Percentiles rank a stretch among this genome's conserved stretches.
Conservation (phyloP, 1,284 basidiomycete genomes). For the Papiliotrema flavescens region DNA sequence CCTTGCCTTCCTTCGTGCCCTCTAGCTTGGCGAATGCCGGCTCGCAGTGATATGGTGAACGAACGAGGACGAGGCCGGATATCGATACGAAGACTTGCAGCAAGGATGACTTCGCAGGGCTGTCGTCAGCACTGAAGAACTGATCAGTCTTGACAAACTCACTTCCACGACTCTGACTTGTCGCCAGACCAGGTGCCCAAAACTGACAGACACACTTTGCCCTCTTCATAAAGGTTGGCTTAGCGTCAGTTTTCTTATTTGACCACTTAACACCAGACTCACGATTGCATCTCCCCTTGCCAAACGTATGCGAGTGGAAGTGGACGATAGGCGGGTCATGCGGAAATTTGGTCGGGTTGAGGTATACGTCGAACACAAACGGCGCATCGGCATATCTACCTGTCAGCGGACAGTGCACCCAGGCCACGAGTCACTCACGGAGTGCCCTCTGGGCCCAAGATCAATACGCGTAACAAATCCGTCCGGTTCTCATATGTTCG, state of each 20-base stretch:
- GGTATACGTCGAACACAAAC: constrained; percentile 90
- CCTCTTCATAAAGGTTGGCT: constrained; percentile 90
- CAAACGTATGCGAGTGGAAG: constrained; percentile 91
- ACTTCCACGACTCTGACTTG: constrained; percentile 74
- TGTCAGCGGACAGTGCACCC: neutral
- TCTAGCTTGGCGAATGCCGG: constrained; percentile 83
- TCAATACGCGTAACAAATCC: constrained; percentile 81
- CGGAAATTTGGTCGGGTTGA: constrained; percentile 77
- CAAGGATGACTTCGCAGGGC: constrained; percentile 66
- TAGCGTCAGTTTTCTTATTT: constrained; percentile 1
- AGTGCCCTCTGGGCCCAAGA: constrained; percentile 88
- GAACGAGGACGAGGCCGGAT: constrained; percentile 85
- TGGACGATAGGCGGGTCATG: constrained; percentile 80
- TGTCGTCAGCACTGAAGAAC: constrained; percentile 41
- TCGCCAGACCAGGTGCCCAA: constrained; percentile 90
- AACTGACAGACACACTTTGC: constrained; percentile 89
- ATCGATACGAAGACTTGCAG: constrained; percentile 91
- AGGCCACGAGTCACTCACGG: constrained; percentile 51
- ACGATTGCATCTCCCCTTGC: constrained; percentile 73
- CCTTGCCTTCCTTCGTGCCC: constrained; percentile 79
- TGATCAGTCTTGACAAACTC: constrained; percentile 5
- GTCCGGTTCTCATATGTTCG: constrained; percentile 65
- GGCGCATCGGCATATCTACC: constrained; percentile 77
- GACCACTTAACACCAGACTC: constrained; percentile 3
- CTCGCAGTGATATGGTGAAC: constrained; percentile 91